phyloP scores from a whole-genome alignment of 805 yeast species.

The Yamadazyma olivae region DNA sequence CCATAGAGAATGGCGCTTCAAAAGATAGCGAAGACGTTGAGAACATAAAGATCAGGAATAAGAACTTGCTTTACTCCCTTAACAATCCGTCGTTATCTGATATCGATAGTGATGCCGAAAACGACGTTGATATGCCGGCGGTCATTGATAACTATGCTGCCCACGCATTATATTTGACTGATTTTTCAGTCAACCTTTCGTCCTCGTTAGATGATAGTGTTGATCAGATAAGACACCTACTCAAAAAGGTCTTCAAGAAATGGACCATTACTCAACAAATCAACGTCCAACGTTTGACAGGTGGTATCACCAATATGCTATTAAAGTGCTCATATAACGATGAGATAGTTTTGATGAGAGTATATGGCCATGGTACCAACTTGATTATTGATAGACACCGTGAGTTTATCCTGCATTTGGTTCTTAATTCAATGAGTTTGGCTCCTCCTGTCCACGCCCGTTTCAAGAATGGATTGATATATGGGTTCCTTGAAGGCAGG shows the following conservation, averaged over 20 bases:
- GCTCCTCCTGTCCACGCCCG: constrained; percentile 71
- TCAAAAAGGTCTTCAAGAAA: constrained; percentile 42
- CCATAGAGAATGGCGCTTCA: no score
- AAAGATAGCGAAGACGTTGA: no score
- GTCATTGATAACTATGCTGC: constrained; percentile 30
- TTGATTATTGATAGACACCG: constrained; percentile 71
- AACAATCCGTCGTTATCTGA: constrained; percentile 38
- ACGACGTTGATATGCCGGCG: constrained; percentile 6
- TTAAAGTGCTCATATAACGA: constrained; percentile 40
- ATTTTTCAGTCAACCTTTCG: constrained; percentile 36
- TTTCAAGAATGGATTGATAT: constrained; percentile 69
- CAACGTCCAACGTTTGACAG: constrained; percentile 45
- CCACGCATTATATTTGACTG: constrained; percentile 50
- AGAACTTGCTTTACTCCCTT: constrained; percentile 31
- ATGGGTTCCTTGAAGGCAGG: constrained; percentile 65
- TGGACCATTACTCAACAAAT: constrained; percentile 30
- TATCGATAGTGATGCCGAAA: constrained; percentile 27
- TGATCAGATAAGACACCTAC: constrained; percentile 35
- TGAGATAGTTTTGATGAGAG: constrained; percentile 55
- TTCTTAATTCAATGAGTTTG: constrained; percentile 53
- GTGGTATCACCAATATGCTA: constrained; percentile 65
- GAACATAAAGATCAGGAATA: constrained; percentile 18
- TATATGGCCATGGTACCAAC: constrained; percentile 73
- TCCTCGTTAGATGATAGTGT: constrained; percentile 31
- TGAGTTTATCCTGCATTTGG: constrained; percentile 68